Base-by-base conservation (phyloP, 192 early-diverging fungal species). In the Martensiomyces pterosporus region DNA sequence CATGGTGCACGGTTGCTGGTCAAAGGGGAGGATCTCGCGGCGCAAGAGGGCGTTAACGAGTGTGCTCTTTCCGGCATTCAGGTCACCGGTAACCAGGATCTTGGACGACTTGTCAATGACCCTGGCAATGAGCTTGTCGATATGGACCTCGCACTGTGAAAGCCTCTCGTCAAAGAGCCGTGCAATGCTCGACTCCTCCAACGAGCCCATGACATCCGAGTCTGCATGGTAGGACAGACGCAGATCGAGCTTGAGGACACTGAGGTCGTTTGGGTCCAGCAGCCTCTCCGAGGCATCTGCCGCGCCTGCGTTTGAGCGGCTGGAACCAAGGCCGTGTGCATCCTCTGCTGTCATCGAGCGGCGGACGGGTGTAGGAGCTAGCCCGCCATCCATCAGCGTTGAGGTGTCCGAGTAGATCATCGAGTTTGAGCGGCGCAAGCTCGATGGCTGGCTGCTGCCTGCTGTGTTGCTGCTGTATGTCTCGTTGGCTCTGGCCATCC, bases 1-100 rank as follows among this genome's bases (percentile, higher is more conserved):
- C 55, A 86, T 88, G 3, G 94, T 99, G 79, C 93, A 95, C 13
- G 97, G 97, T 67, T 99, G 93, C 65, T 99, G 97, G 69, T 99
- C 97, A 40, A 83, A 80, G 2, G 97, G 97, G 17, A 97, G 79
- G 13, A 99, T 80, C 44, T 91, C 85, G 34, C 87, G 78, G 26
- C 92, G 83, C 48, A 99, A 78, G 36, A 99, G 73, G 23, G 97
- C 89, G 57, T 99, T 99, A 22, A 99, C 93, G 57, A 99, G 90
- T 8, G 97, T 97, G 33, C 83, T 86, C 74, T 99, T 99, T 39
- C 97, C 97, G 9, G 93, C 92, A 54, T 99, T 99, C 48, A 99
- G 68, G 69, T 99, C 97, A 43, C 97, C 97, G 12, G 94, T 96
- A 39, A 99, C 92, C 15, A 99, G 73, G 9, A 99, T 92, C 69